A percentile compares a stretch with the other conserved stretches of the same genome.
Evolutionary conservation across 768 basidiomycete genomes (phyloP).

Genomic region (Podaxis carcinomalis): DNA sequence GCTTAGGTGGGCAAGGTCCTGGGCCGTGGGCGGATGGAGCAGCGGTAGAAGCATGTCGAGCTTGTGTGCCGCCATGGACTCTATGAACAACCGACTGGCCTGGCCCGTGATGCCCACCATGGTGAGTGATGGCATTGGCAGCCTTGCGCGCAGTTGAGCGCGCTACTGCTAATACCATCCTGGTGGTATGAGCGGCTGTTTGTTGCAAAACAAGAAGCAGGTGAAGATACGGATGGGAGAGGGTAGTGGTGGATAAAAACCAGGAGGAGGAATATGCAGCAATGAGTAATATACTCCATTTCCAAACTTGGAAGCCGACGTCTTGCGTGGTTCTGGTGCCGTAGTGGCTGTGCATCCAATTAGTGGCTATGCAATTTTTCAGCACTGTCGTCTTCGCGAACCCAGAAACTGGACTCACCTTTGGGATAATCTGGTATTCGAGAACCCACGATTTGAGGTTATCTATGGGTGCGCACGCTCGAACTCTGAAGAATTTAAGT

Average conservation of each 20-base stretch:
- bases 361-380: neutral
- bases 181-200: neutral
- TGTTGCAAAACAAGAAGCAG: neutral
- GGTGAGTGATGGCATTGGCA: slow-evolving; percentile 26
- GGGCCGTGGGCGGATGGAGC: slow-evolving; percentile 12
- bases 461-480: neutral
- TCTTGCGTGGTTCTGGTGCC: neutral
- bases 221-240: neutral
- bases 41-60: slow-evolving; percentile 34
- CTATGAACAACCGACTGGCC: slow-evolving; percentile 20
- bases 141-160: slow-evolving; percentile 38
- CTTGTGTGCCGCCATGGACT: slow-evolving; percentile 41
- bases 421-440: neutral
- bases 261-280: neutral
- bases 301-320: slow-evolving; percentile 4
- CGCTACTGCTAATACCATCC: slow-evolving; percentile 39
- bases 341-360: neutral
- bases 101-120: slow-evolving; percentile 22
- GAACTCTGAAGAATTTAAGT: neutral
- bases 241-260: neutral
- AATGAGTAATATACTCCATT: neutral
- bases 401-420: neutral
- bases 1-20: slow-evolving; percentile 8
- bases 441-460: neutral
- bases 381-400: neutral